Conservation (phyloP, 73 alveolate species). For the Tetrahymena thermophila region DNA sequence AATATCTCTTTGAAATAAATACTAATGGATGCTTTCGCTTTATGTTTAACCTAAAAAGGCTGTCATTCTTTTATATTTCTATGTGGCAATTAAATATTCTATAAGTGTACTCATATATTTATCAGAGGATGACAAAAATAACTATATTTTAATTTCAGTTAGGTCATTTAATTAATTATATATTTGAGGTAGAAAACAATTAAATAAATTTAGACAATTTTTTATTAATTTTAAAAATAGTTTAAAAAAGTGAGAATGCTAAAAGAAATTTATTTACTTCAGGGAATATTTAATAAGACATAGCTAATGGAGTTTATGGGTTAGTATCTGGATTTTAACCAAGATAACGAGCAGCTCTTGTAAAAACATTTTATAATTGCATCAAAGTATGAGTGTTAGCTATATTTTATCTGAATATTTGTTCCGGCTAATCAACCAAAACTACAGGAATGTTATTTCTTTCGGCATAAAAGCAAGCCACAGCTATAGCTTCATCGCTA, state of each 20-base stretch:
- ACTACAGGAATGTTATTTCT: constrained; percentile 13
- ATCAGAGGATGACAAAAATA: constrained; percentile 22
- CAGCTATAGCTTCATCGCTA: constrained; percentile 13
- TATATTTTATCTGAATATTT: constrained; percentile 15
- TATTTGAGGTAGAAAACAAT: neutral
- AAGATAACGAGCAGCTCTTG: neutral
- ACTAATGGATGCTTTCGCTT: constrained; percentile 17
- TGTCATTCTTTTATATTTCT: constrained; percentile 12
- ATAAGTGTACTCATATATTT: constrained; percentile 26
- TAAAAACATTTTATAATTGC: constrained; percentile 16
- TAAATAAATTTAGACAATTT: neutral
- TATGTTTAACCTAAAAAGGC: constrained; percentile 17
- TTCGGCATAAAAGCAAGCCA: constrained; percentile 19
- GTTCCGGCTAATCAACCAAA: constrained; percentile 20
- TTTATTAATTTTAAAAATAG: too few species aligned
- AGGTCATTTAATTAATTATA: neutral
- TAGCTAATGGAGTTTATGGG: constrained; percentile 34
- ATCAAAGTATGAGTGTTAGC: constrained; percentile 11
- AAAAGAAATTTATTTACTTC: too few species aligned
- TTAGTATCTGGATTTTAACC: constrained; percentile 20
- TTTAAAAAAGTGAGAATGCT: too few species aligned
- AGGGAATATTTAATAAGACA: constrained; percentile 37
- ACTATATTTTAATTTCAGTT: neutral
- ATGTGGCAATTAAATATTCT: constrained; percentile 37
- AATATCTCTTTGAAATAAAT: constrained; percentile 7